Evolutionary conservation across 495 filamentous ascomycete species (phyloP), one percentile per base, ranked within the genome.

Genomic region (Neurospora discreta): DNA sequence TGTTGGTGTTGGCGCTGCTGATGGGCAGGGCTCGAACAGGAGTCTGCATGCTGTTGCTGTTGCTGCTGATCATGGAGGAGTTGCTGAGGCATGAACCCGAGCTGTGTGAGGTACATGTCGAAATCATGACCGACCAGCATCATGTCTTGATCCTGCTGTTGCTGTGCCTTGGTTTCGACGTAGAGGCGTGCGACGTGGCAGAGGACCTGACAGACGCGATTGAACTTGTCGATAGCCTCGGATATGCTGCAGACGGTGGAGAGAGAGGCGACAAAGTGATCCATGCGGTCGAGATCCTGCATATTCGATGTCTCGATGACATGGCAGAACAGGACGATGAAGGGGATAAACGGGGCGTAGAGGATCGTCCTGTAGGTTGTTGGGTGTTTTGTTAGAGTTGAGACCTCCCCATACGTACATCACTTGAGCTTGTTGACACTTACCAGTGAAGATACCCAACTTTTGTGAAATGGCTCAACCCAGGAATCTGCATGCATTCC

Each of bases 311-410:
- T 85, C 75, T 87, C 85, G 71, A 92, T 87, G 5, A 88, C 84
- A 72, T 91, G 85, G 82, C 90, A 91, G 82, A 92, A 91, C 5
- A 92, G 82, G 3, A 91, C 87, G 68, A 90, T 89, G 76, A 90
- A 89, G 0, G 90, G 90, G 43, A 89, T 86, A 75, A 92, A 91
- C 3, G 90, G 90, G 13, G 88, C 84, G 75, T 89, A 84, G 26
- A 92, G 81, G 38, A 92, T 82, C 2, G 87, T 86, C 89, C 89
- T 91, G 30, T 52, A 3, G 8, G 39, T 36, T 36, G 33, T 36
- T 36, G 2, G 2, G 6, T 15, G 70, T 71, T 30, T 42, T 42
- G 72, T 58, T 20, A 77, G 60, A n/a, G 52, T 7, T 30, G 26
- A 23, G 10, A 52, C 44, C 43, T 58, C 46, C 10, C 52, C 16